Base-by-base conservation (phyloP, 2,329 filamentous ascomycete species). In the Microsporum audouinii region DNA sequence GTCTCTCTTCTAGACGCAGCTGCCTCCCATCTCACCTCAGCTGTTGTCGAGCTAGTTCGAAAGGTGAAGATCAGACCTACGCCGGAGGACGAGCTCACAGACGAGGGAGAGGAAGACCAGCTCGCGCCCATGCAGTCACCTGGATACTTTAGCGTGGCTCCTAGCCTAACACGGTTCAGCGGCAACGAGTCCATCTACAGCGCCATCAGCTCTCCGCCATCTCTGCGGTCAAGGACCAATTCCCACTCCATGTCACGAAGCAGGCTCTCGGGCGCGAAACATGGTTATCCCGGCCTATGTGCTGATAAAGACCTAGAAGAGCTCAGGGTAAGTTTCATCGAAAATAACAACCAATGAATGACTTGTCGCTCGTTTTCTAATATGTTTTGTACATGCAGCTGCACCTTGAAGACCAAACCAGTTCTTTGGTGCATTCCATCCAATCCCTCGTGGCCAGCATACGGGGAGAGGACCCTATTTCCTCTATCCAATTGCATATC, bases 1-100 rank as follows among this genome's bases (percentile, higher is more conserved):
- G 87, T 99, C n/a, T 95, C 90, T 4, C 77, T 99, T 2, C 79
- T 99, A 27, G 94, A 99, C 72, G 94, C 92, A 2, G 92, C 94
- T 1, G 91, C 92, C 5, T 94, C 89, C 29, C 91, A 99, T 74
- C 80, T 97, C 39, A 89, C 90, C 1, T 85, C 88, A 3, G 86
- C 91, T 1, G 82, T 97, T 29, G 86, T 99, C 23, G 91, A 96
- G 68, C 81, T 97, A 12, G 80, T 96, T 59, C 87, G 89, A 57
- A 78, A 83, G 3, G 91, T 90, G 69, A 96, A 95, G 75, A 89
- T 97, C 65, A 83, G 88, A 36, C 80, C 85, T 6, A 94, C 89
- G 0, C 86, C 88, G 1, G 80, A 81, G 1, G 84, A 84, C 53
- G 89, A 95, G 69, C 76, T 94, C n/a, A 87, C 90, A 60, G 84